Percentiles rank a stretch among this genome's conserved stretches.
These are phyloP conservation scores for Medicago ruthenica DNA, from an alignment of 306 rosid species.

Conservation along the genomic window DNA sequence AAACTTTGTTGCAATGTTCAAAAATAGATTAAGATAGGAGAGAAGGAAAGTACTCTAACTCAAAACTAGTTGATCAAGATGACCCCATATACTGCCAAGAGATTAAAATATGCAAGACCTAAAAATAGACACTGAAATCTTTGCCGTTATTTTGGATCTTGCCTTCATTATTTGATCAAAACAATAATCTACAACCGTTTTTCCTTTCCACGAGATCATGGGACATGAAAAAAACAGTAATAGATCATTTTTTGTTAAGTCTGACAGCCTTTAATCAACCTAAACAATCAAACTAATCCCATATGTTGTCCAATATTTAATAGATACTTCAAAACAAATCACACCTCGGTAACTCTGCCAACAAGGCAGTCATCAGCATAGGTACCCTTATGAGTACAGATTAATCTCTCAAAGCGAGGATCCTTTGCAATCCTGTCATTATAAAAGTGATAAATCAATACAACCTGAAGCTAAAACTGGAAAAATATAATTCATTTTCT, in stretches of 20 bases:
- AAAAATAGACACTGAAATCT: too few relatives aligned
- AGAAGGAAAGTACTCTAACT: background rate
- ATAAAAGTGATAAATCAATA: conserved; percentile 25
- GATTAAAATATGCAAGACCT: background rate
- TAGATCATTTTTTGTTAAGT: too few relatives aligned
- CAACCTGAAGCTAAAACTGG: conserved; percentile 21
- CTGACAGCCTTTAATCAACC: background rate
- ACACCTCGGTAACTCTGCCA: conserved; percentile 82
- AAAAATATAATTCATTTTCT: background rate
- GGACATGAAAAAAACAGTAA: too few relatives aligned
- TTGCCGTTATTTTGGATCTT: too few relatives aligned
- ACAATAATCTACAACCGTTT: too few relatives aligned
- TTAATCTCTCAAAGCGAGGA: conserved; percentile 88
- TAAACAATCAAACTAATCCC: conserved; percentile 6
- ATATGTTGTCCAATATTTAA: background rate
- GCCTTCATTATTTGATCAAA: too few relatives aligned
- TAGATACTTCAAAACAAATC: conserved; percentile 21
- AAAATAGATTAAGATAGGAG: conserved; percentile 7
- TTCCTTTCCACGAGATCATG: too few relatives aligned
- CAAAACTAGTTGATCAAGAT: conserved; percentile 9
- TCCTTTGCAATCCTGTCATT: conserved; percentile 86
- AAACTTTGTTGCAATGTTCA: background rate
- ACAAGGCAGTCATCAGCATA: conserved; percentile 95
- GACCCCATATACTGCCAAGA: conserved; percentile 14
- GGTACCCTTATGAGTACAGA: conserved; percentile 85